Percentiles rank a stretch among this genome's conserved stretches.
These are phyloP conservation scores for Neurospora sp. DNA, from an alignment of 495 filamentous ascomycete species.

Conservation along the genomic window DNA sequence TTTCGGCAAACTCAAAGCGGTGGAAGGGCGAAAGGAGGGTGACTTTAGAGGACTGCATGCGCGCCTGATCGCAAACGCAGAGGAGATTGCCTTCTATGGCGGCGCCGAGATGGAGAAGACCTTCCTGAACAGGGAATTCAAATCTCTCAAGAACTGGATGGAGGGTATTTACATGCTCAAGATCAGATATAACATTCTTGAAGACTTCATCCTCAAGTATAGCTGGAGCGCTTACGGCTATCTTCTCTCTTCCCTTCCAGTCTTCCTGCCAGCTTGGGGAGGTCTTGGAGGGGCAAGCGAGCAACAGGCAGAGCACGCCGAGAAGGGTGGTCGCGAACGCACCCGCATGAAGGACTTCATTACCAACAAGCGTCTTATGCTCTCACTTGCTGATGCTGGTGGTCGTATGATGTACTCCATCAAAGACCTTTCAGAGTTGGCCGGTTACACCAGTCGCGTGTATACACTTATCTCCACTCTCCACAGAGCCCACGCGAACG, in stretches of 20 bases:
- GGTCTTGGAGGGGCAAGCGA: conserved; percentile 66
- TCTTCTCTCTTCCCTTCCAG: conserved; percentile 78
- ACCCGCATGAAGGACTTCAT: conserved; percentile 98
- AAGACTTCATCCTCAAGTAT: conserved; percentile 97
- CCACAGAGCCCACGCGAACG: conserved; percentile 83
- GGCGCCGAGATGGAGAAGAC: conserved; percentile 87
- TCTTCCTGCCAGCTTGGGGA: conserved; percentile 94
- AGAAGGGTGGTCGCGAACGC: conserved; percentile 53
- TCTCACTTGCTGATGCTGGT: conserved; percentile 92
- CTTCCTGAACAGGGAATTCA: conserved; percentile 83
- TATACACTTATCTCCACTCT: conserved; percentile 92
- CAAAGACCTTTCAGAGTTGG: conserved; percentile 94
- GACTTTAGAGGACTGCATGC: conserved; percentile 88
- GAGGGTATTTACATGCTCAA: conserved; percentile 92
- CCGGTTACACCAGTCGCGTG: conserved; percentile 89
- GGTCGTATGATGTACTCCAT: conserved; percentile 99
- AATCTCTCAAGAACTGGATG: conserved; percentile 87
- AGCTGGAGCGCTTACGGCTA: conserved; percentile 98
- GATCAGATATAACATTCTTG: conserved; percentile 96
- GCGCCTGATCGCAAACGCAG: conserved; percentile 88
- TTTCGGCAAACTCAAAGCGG: conserved; percentile 92
- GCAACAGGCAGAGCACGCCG: conserved; percentile 32
- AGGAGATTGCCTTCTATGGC: conserved; percentile 98
- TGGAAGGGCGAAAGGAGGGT: conserved; percentile 86
- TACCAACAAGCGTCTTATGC: conserved; percentile 97